Conservation (phyloP, 352 stramenopile species). For the Phytophthora podocarpi region DNA sequence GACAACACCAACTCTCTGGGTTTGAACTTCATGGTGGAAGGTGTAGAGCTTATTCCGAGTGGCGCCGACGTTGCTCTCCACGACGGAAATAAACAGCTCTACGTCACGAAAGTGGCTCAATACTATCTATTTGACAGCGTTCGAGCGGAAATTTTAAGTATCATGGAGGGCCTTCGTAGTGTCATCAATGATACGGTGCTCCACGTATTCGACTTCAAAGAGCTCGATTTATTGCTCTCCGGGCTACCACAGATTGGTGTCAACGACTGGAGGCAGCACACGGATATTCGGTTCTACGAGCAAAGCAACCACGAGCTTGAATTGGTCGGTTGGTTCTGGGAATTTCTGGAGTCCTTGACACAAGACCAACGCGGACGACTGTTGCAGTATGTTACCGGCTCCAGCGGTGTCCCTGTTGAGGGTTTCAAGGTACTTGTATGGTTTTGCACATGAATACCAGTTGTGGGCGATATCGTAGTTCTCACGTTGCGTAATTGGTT, state of each 20-base stretch:
- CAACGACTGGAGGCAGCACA: conserved; percentile 86
- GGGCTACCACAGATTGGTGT: conserved; percentile 85
- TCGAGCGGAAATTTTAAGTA: conserved; percentile 81
- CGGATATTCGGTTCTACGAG: conserved; percentile 51
- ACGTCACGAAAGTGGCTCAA: conserved; percentile 91
- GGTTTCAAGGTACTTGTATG: conserved; percentile 60
- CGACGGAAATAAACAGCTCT: conserved; percentile 96
- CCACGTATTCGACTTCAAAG: conserved; percentile 98
- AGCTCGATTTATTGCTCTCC: conserved; percentile 90
- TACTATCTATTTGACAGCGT: conserved; percentile 96
- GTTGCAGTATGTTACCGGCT: conserved; percentile 87
- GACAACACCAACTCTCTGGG: conserved; percentile 53
- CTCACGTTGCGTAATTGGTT: not conserved
- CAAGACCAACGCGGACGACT: conserved; percentile 69
- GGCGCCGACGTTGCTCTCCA: conserved; percentile 77
- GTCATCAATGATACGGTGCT: conserved; percentile 95
- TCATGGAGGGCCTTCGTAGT: conserved; percentile 91
- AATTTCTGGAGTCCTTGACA: conserved; percentile 62
- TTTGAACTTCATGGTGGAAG: conserved; percentile 70
- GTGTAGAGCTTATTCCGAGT: conserved; percentile 64
- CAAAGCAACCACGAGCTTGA: conserved; percentile 43
- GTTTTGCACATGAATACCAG: not conserved
- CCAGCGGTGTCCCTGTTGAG: conserved; percentile 78
- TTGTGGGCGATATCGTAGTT: not conserved
- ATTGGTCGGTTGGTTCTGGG: conserved; percentile 83